Conservation (phyloP, 1,284 basidiomycete species). For the Malassezia sp. region DNA sequence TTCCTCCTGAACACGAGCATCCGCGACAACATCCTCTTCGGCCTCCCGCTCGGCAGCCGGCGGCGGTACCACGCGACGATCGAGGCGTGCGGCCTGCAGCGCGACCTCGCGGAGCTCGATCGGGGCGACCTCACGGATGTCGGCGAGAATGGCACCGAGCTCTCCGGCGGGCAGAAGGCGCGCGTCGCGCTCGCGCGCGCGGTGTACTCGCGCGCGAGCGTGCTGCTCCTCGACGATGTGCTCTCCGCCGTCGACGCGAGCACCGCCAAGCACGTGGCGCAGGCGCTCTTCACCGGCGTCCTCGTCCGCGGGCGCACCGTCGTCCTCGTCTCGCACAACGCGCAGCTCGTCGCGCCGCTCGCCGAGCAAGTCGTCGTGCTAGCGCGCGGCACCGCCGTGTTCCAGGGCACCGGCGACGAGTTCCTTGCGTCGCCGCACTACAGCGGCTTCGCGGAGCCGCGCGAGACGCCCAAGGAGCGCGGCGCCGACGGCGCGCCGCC, state of each 20-base stretch:
- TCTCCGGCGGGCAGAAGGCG: constrained; percentile 38
- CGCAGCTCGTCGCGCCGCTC: constrained; percentile 20
- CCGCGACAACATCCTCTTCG: constrained; percentile 35
- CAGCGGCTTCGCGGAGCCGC: constrained; percentile 29
- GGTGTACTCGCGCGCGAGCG: constrained; percentile 28
- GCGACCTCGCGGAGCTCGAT: constrained; percentile 27
- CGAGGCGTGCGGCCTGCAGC: constrained; percentile 25
- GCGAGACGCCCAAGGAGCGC: constrained; percentile 50
- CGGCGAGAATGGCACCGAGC: constrained; percentile 29
- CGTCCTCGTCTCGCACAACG: constrained; percentile 62
- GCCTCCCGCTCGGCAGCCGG: constrained; percentile 19
- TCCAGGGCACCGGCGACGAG: constrained; percentile 24
- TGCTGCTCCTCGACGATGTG: constrained; percentile 41
- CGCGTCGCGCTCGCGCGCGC: constrained; percentile 34
- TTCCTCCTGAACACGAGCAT: constrained; percentile 31
- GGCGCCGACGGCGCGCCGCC: constrained; percentile 23
- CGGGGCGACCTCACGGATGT: constrained; percentile 35
- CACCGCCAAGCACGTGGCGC: constrained; percentile 51
- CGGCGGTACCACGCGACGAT: constrained; percentile 27
- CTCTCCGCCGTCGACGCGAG: constrained; percentile 54
- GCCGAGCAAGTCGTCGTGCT: constrained; percentile 26
- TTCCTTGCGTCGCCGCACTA: constrained; percentile 24
- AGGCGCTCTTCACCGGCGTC: constrained; percentile 21
- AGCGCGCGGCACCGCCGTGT: constrained; percentile 19
- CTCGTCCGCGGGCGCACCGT: constrained; percentile 54